Evolutionary conservation across 23 red algal genomes (phyloP), one percentile per base, ranked within the genome.

Genomic region (Cyanidium caldarium): DNA sequence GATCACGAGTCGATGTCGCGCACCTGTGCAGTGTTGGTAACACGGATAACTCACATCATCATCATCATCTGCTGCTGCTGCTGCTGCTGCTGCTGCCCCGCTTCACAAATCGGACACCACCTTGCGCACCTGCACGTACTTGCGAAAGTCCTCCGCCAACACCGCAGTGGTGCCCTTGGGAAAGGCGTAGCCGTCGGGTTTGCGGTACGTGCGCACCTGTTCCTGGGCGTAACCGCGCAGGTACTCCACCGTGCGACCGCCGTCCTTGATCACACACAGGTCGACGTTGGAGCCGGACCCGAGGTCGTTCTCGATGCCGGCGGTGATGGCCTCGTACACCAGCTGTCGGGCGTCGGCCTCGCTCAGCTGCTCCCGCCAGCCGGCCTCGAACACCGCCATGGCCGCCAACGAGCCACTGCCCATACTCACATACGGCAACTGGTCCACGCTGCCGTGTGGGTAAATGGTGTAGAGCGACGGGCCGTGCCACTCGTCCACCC

Each of bases 201-300:
- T 76, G 31, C 92, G 79, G 69, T 86, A 98, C 65, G 75, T 78
- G 21, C 92, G 68, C 39, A 68, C 70, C 40, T 98, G 88, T 40
- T 98, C 92, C 69, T 85, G 80, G 10, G 84, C 84, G 46, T 81
- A 98, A 43, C 92, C 84, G 1, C 82, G 76, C 33, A 98, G 46
- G 43, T 70, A 74, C 72, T 98, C 80, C 28, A 76, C 80, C 5
- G 71, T 65, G n/a, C 23, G 19, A 28, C 51, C 51, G 5, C 83
- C 92, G 29, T 71, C 69, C 39, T 75, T 88, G 68, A 98, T 86
- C 19, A 98, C 65, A 65, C 92, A 98, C 65, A 98, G 72, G 61
- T 98, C 82, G 39, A 98, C 92, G 61, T 98, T 98, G 0, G 83
- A 84, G 14, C 92, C 92, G 23, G 92, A 98, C 45, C 92, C 92